These are phyloP conservation scores for Phytophthora pistaciae DNA, from an alignment of 352 stramenopile genomes.

Conservation along the genomic window DNA sequence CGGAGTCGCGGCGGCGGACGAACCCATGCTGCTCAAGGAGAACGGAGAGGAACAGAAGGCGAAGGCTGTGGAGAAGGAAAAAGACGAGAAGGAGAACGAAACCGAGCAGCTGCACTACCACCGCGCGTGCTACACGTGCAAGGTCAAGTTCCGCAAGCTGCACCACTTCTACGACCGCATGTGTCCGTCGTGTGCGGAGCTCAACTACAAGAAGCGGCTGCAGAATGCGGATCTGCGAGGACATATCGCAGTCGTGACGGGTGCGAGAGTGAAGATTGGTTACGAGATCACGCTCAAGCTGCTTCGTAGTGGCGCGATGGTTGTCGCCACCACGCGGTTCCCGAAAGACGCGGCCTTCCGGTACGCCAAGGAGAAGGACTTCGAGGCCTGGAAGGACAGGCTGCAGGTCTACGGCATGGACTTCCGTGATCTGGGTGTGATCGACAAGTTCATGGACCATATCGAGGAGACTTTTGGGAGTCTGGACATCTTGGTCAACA, in stretches of 20 bases:
- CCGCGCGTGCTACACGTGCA: conserved; percentile 96
- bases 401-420: conserved; percentile 96
- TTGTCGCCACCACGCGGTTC: conserved; percentile 95
- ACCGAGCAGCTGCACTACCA: conserved; percentile 83
- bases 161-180: conserved; percentile 96
- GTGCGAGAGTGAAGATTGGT: conserved; percentile 96
- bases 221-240: conserved; percentile 85
- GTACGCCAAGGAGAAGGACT: conserved; percentile 91
- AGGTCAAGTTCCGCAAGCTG: conserved; percentile 92
- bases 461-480: conserved; percentile 70
- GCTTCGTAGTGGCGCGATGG: conserved; percentile 83
- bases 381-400: conserved; percentile 72
- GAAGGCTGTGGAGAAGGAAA: neutral
- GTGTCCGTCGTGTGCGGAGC: conserved; percentile 91
- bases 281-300: conserved; percentile 95
- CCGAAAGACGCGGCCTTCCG: conserved; percentile 91
- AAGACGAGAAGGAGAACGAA: conserved; percentile 21
- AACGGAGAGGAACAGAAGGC: conserved; percentile 6
- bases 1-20: conserved; percentile 50
- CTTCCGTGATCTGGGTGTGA: conserved; percentile 92
- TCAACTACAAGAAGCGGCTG: conserved; percentile 95
- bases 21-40: conserved; percentile 29
- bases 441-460: conserved; percentile 95
- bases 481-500: conserved; percentile 97
- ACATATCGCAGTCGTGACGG: conserved; percentile 92